phyloP scores from a whole-genome alignment of 176 grass and related monocot species.

The Eleusine coracana region DNA sequence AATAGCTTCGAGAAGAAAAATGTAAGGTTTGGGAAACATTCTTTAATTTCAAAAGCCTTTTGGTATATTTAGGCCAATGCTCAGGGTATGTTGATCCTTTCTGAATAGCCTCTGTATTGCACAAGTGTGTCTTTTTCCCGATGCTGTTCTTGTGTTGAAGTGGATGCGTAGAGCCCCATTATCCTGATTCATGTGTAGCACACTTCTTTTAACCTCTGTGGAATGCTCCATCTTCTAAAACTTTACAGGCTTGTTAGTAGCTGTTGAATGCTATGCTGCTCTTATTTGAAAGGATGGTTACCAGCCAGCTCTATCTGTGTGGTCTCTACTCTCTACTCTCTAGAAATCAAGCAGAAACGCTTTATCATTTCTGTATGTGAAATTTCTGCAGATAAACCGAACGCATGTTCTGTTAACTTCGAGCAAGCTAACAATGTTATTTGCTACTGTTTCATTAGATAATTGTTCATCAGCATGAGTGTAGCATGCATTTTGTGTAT shows the following conservation, averaged over 20 bases:
- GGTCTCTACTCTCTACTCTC: background rate
- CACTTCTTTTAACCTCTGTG: background rate
- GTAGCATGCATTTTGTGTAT: no score
- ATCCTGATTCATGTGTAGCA: background rate
- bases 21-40: slow-evolving; percentile 33
- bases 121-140: background rate
- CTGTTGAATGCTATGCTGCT: no score
- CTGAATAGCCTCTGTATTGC: background rate
- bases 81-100: background rate
- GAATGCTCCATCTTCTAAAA: background rate
- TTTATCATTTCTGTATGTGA: no score
- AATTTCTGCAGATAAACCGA: no score
- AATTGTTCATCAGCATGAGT: no score
- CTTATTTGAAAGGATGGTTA: background rate
- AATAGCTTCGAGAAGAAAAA: slow-evolving; percentile 35
- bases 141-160: background rate
- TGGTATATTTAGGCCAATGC: slow-evolving; percentile 28
- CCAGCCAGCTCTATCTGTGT: no score
- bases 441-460: background rate
- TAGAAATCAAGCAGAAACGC: background rate
- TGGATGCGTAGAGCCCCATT: background rate
- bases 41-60: slow-evolving; percentile 23
- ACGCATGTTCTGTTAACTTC: background rate
- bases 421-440: background rate
- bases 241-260: background rate